These are phyloP conservation scores for Gossypium schwendimanii DNA, from an alignment of 441 rosid species.

Conservation along the genomic window DNA sequence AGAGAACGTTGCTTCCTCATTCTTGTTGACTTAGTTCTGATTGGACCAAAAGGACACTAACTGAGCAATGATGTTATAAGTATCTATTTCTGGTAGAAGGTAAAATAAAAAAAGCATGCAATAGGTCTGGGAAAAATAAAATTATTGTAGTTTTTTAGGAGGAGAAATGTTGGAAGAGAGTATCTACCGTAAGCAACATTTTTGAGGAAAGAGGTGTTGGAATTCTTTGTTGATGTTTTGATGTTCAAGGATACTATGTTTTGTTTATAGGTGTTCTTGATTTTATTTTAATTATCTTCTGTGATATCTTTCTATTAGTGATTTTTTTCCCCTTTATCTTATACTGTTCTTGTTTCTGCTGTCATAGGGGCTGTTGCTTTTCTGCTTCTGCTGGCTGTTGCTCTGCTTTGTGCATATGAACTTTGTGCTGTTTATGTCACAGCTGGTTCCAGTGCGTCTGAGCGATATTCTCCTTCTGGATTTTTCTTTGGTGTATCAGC, in stretches of 20 bases:
- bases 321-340: background rate
- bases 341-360: conserved; percentile 14
- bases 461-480: conserved; percentile 93
- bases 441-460: conserved; percentile 82
- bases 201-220: conserved; percentile 3
- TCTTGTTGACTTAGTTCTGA: conserved; percentile 1
- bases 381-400: conserved; percentile 96
- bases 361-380: conserved; percentile 88
- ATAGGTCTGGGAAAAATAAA: background rate
- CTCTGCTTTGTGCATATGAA: conserved; percentile 93
- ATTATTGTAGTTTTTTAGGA: background rate
- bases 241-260: background rate
- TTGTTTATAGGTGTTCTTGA: background rate
- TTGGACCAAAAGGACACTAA: background rate
- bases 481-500: conserved; percentile 99
- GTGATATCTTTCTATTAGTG: background rate
- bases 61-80: background rate
- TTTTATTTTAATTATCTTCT: background rate
- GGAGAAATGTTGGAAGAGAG: background rate
- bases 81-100: background rate
- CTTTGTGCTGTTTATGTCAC: conserved; percentile 97
- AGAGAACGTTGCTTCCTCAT: background rate
- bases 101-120: background rate
- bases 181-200: background rate
- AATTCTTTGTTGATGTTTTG: conserved; percentile 3